These are phyloP conservation scores for Neurospora sp. DNA, from an alignment of 495 filamentous ascomycete species.

Conservation along the genomic window DNA sequence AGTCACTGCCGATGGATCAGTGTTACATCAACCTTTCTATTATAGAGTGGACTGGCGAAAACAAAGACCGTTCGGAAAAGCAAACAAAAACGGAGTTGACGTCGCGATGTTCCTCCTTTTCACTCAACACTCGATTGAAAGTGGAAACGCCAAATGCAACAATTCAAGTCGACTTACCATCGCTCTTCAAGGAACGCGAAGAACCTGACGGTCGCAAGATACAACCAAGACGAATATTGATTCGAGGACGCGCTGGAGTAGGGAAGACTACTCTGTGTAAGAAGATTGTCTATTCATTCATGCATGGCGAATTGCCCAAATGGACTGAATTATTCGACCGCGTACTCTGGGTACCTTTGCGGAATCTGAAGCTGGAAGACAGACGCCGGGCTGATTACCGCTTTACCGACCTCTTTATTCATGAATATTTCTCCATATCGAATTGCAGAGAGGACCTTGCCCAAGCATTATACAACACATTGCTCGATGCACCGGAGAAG, in stretches of 20 bases:
- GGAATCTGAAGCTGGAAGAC: conserved; percentile 19
- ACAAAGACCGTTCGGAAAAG: neutral
- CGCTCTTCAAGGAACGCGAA: conserved; percentile 20
- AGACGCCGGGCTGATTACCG: conserved; percentile 5
- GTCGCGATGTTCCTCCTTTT: conserved; percentile 16
- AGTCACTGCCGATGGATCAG: conserved; percentile 18
- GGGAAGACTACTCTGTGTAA: conserved; percentile 28
- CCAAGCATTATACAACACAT: neutral
- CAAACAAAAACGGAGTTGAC: neutral
- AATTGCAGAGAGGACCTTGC: conserved; percentile 6
- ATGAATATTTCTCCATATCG: conserved; percentile 16
- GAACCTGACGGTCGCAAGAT: conserved; percentile 5
- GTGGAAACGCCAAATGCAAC: conserved; percentile 10
- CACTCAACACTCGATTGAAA: conserved; percentile 18
- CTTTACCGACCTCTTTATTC: conserved; percentile 14
- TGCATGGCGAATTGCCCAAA: neutral
- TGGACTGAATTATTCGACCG: conserved; percentile 26
- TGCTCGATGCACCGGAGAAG: conserved; percentile 6
- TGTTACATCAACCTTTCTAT: conserved; percentile 28
- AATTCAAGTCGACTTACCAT: conserved; percentile 13
- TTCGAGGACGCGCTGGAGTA: neutral
- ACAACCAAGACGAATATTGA: conserved; percentile 12
- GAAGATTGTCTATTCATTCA: conserved; percentile 27
- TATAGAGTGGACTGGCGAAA: conserved; percentile 9
- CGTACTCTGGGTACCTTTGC: conserved; percentile 29